Base-by-base conservation (phyloP, 768 basidiomycete species). In the Hortiboletus campestris region DNA sequence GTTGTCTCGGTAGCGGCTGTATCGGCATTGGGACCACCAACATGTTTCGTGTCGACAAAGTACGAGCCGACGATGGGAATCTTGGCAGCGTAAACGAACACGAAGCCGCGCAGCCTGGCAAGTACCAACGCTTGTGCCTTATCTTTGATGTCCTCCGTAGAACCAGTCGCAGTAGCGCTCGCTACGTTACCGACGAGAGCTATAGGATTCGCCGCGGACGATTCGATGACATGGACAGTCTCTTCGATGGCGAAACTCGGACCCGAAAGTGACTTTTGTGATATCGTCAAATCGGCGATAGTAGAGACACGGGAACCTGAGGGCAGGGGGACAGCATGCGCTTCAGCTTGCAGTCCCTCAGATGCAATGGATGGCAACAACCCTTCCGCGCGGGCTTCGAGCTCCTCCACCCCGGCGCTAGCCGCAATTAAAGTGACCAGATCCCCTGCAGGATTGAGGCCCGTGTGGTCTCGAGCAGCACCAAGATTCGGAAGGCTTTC, bases 51-150 rank as follows among this genome's bases (percentile, higher is more conserved):
- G 41, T 43, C 32, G 13, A 49, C 32, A 45, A 65, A 61, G 51
- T 65, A 67, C n/a, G 53, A 31, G 45, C 65, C 67, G 17, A 67
- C 59, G 4, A 69, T 31, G 2, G 67, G 68, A 45, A 67, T 40
- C 44, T 43, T 67, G 51, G 58, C 46, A 25, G 42, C 48, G 38
- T 59, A 65, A 38, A 31, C 42, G 42, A 57, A 45, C 44, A 63
- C 14, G 19, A 57, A 16, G 41, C 40, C n/a, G 28, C 50, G 60
- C 8, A 68, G 16, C 45, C 55, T 56, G 2, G 44, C 46, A 8
- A 66, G 39, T 14, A 56, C 32, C 7, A 56, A 8, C 16, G 55
- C 51, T 16, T 53, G 40, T 29, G 44, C 55, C 42, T 20, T 35
- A 44, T 35, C 53, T 19, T 51, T 53, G 42, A 56, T 40, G 34